Evolutionary conservation across 2,329 filamentous ascomycete genomes (phyloP), one percentile per base, ranked within the genome.

Genomic region (Penicillium freii): DNA sequence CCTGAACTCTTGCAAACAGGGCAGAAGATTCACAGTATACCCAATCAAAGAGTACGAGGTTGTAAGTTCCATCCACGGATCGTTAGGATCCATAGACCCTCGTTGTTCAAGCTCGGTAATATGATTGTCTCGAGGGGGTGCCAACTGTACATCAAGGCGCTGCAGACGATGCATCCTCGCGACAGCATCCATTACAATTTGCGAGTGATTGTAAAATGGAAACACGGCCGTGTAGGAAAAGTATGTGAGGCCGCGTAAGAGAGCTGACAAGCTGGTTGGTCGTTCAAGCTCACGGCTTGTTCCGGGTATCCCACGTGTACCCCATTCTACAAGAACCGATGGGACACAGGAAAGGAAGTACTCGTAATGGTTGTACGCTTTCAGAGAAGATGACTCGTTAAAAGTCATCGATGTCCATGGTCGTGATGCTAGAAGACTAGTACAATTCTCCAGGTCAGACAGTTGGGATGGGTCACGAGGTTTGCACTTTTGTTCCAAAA

Each of bases 321-420:
- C 71, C 73, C 73, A 75, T 55, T 67, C 78, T 23, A 79, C 78
- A 1, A 90, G 74, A 55, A 89, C 79, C 15, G 86, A 86, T 0
- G 85, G 87, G 7, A 87, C 82, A 1, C 80, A 78, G 44, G 85
- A 84, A 36, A 86, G 78, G 66, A 87, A 90, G 73, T 87, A 91
- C 65, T 91, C 86, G 69, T 90, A 88, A 4, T 84, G 86, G 46
- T 82, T 82, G 73, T 90, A 92, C 6, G 85, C 87, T 56, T 81
- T 81, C n/a, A 88, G 81, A 5, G 85, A 90, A 0, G 88, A 90
- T 9, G 88, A 88, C 74, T 93, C 89, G 69, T 92, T 92, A 62
- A 62, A 81, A 79, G 63, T 79, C 77, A 54, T 73, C 71, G 10
- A 73, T 52, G 44, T 75, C 71, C 73, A 71, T 72, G n/a, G 23